A percentile compares a stretch with the other conserved stretches of the same genome.
phyloP scores from a whole-genome alignment of 257 asterid species.

The Solanum etuberosum region DNA sequence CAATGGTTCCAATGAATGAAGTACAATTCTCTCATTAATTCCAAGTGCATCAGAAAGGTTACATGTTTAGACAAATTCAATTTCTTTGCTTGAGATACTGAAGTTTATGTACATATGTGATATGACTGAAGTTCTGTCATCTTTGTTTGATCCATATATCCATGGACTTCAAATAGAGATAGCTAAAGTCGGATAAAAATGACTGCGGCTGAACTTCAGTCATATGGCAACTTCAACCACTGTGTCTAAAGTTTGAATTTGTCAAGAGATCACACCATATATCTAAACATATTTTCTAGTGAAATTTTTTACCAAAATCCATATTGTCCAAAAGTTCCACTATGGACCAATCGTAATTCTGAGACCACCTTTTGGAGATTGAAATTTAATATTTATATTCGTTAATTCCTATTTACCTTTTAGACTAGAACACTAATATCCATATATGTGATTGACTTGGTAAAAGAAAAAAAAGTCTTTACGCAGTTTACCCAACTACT shows the following conservation, averaged over 20 bases:
- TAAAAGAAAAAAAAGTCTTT: background rate
- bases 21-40: background rate
- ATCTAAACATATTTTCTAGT: background rate
- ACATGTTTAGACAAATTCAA: background rate
- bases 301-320: background rate
- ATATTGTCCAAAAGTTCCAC: background rate
- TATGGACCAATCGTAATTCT: background rate
- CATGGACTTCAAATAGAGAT: background rate
- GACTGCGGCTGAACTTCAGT: background rate
- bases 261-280: accelerated
- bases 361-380: background rate
- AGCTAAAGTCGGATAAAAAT: background rate
- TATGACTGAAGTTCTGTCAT: background rate
- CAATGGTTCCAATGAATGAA: background rate
- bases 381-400: background rate
- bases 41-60: background rate
- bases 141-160: background rate
- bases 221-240: background rate
- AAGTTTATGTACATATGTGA: no score
- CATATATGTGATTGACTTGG: background rate
- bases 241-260: background rate
- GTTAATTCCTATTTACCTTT: background rate
- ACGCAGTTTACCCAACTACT: background rate
- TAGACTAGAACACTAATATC: background rate
- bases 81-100: background rate